Conservation (phyloP, 2,329 filamentous ascomycete species). For the Remersonia thermophila region DNA sequence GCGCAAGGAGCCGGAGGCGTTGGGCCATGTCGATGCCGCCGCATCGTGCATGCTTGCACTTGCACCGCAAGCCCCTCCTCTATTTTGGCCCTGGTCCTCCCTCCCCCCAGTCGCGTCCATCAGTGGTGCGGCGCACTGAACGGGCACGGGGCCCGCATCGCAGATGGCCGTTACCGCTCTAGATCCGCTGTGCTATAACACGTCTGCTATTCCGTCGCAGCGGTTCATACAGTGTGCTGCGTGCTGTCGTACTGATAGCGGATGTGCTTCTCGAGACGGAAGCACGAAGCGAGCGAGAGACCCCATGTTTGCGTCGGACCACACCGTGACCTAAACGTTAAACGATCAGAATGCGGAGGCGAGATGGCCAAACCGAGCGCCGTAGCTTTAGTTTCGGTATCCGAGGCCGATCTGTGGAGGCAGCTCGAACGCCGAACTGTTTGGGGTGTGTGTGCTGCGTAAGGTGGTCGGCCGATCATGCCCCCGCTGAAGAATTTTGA, state of each 20-base stretch:
- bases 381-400: neutral
- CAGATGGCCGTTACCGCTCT: slow-evolving; percentile 11
- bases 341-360: neutral
- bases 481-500: too few relatives aligned
- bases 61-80: slow-evolving; percentile 9
- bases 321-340: slow-evolving; percentile 1
- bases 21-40: neutral
- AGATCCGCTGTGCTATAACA: slow-evolving; percentile 11
- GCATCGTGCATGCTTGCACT: slow-evolving; percentile 1
- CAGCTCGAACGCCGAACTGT: neutral
- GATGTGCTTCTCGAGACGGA: slow-evolving; percentile 16
- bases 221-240: slow-evolving; percentile 12
- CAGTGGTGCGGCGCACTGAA: slow-evolving; percentile 7
- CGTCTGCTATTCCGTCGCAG: slow-evolving; percentile 11
- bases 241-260: too few relatives aligned
- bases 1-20: neutral
- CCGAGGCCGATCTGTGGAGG: slow-evolving; percentile 8
- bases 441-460: too few relatives aligned
- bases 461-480: too few relatives aligned
- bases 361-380: slow-evolving; percentile 9
- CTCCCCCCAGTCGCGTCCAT: too few relatives aligned
- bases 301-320: slow-evolving; percentile 13
- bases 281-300: slow-evolving; percentile 2
- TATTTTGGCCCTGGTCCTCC: slow-evolving; percentile 14
- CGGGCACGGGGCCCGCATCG: slow-evolving; percentile 2